These are phyloP conservation scores for Xenoacremonium recifei DNA, from an alignment of 2,329 filamentous ascomycete species.

Conservation along the genomic window DNA sequence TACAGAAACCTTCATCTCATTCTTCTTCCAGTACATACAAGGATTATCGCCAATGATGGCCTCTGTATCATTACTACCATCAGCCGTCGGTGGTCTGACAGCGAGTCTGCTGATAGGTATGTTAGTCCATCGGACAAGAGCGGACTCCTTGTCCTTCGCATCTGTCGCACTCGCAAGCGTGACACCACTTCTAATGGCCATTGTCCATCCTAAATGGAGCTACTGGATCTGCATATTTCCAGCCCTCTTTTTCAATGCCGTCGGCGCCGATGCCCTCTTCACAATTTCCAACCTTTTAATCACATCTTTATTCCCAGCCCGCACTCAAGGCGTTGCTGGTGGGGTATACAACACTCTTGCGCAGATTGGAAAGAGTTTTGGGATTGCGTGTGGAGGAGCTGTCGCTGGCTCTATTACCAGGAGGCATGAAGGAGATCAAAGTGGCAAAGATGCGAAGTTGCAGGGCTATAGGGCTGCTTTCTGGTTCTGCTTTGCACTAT, in stretches of 20 bases:
- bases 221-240: conserved; percentile 47
- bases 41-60: conserved; percentile 2
- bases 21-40: conserved; percentile 12
- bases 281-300: conserved; percentile 52
- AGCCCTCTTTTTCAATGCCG: conserved; percentile 34
- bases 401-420: conserved; percentile 35
- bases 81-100: conserved; percentile 3
- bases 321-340: conserved; percentile 55
- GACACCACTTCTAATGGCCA: conserved; percentile 9
- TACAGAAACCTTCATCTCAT: conserved; percentile 36
- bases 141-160: conserved; percentile 3
- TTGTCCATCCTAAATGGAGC: conserved; percentile 5
- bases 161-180: conserved; percentile 5
- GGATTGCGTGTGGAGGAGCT: conserved; percentile 40
- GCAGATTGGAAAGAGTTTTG: conserved; percentile 48
- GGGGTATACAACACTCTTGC: conserved; percentile 56
- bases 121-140: conserved; percentile 5
- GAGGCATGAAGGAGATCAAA: neutral
- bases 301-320: conserved; percentile 45
- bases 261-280: conserved; percentile 45
- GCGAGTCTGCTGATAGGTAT: conserved; percentile 7
- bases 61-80: conserved; percentile 6
- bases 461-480: conserved; percentile 43
- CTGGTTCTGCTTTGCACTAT: conserved; percentile 44
- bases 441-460: conserved; percentile 31